phyloP scores from a whole-genome alignment of 2,329 filamentous ascomycete species.

The Tympanopsis confertula region DNA sequence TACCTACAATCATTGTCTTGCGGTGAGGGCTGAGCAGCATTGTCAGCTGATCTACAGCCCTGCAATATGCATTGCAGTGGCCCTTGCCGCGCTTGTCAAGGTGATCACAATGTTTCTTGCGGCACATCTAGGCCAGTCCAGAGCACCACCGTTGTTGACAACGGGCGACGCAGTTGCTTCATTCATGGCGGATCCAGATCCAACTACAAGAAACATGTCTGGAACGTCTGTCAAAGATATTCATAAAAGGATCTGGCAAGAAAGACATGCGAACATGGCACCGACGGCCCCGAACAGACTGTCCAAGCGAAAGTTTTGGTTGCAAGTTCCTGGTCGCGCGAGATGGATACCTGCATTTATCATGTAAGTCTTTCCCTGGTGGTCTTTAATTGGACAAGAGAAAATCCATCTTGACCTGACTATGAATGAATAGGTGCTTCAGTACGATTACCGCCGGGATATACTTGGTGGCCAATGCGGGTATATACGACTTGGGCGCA shows the following conservation, averaged over 20 bases:
- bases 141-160: neutral
- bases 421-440: neutral
- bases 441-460: neutral
- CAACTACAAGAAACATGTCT: neutral
- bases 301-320: neutral
- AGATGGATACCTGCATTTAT: neutral
- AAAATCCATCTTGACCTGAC: neutral
- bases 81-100: neutral
- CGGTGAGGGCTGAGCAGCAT: neutral
- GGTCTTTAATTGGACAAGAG: too few species aligned
- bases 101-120: neutral
- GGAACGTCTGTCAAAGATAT: neutral
- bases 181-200: neutral
- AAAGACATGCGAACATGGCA: neutral
- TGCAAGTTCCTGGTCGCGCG: neutral
- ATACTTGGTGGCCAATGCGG: too few species aligned
- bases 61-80: neutral
- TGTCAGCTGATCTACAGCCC: neutral
- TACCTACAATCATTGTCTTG: neutral
- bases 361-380: too few species aligned
- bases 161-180: neutral
- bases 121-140: neutral
- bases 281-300: neutral
- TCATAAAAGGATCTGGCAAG: neutral
- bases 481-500: too few species aligned